phyloP scores from a whole-genome alignment of 2,329 filamentous ascomycete species.

The Paecilomyces dactylethromorphus region DNA sequence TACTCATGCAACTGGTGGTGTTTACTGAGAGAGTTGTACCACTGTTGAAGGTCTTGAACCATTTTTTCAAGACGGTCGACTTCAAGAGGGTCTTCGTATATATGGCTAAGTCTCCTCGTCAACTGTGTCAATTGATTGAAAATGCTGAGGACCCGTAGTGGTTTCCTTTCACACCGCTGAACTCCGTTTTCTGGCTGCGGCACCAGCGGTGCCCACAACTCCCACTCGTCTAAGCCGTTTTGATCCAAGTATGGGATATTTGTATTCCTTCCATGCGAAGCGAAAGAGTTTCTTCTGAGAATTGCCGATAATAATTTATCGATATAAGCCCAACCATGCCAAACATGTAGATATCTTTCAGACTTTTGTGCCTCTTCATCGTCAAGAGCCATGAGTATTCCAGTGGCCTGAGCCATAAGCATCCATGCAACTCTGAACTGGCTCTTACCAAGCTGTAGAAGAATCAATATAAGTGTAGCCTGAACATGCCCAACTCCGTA shows the following conservation, averaged over 20 bases:
- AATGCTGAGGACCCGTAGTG: slow-evolving; percentile 4
- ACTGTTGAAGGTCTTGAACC: slow-evolving; percentile 4
- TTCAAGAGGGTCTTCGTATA: not conserved
- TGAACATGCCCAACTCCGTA: slow-evolving; percentile 48
- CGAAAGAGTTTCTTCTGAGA: slow-evolving; percentile 24
- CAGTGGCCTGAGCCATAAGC: slow-evolving; percentile 57
- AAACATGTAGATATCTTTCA: slow-evolving; percentile 15
- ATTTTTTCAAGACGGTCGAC: not conserved
- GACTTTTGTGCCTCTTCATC: slow-evolving; percentile 12
- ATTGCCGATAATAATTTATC: slow-evolving; percentile 28
- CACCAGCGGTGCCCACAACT: slow-evolving; percentile 2
- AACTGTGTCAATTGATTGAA: slow-evolving; percentile 5
- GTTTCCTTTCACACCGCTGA: slow-evolving; percentile 2
- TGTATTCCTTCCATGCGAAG: slow-evolving; percentile 2
- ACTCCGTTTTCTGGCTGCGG: not conserved
- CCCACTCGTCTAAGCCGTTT: slow-evolving; percentile 6
- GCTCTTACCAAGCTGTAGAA: slow-evolving; percentile 57
- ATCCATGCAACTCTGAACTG: slow-evolving; percentile 57
- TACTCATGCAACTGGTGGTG: slow-evolving; percentile 6
- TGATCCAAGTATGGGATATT: slow-evolving; percentile 4
- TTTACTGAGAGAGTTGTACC: slow-evolving; percentile 4
- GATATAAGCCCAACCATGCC: slow-evolving; percentile 13
- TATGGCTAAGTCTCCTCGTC: slow-evolving; percentile 1
- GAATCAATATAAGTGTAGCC: slow-evolving; percentile 52
- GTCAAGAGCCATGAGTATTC: slow-evolving; percentile 43